phyloP scores from a whole-genome alignment of 1,284 basidiomycete species.

The Psilocybe mexicana region DNA sequence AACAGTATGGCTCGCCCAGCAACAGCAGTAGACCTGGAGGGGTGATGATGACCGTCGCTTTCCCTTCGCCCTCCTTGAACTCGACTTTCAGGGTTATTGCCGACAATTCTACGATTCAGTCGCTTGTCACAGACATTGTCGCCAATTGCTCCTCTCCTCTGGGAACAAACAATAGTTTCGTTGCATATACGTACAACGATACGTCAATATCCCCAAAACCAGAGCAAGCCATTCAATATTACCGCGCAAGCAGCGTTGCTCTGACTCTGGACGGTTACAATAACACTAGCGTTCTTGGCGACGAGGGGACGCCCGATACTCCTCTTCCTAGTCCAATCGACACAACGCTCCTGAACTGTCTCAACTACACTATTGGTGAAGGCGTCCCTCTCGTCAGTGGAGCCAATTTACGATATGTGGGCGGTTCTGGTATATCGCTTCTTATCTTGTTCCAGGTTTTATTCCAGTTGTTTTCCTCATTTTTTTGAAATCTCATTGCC shows the following conservation, averaged over 20 bases:
- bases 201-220: slow-evolving; percentile 41
- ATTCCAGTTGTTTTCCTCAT: slow-evolving; percentile 21
- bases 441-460: slow-evolving; percentile 26
- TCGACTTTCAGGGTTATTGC: slow-evolving; percentile 58
- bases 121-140: slow-evolving; percentile 48
- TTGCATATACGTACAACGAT: slow-evolving; percentile 26
- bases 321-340: slow-evolving; percentile 53
- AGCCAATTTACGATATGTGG: slow-evolving; percentile 17
- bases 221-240: slow-evolving; percentile 59
- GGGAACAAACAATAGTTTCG: slow-evolving; percentile 12
- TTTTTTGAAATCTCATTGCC: slow-evolving; percentile 6
- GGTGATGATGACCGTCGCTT: slow-evolving; percentile 48
- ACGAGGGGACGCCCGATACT: slow-evolving; percentile 44
- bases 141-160: slow-evolving; percentile 46
- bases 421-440: slow-evolving; percentile 25
- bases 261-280: slow-evolving; percentile 67
- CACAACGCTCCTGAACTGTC: slow-evolving; percentile 47
- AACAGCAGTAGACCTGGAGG: slow-evolving; percentile 59
- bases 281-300: slow-evolving; percentile 46
- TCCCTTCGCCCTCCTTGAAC: slow-evolving; percentile 44
- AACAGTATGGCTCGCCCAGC: slow-evolving; percentile 58
- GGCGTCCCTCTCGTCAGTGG: slow-evolving; percentile 31
- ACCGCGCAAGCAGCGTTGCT: slow-evolving; percentile 55
- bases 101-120: slow-evolving; percentile 55
- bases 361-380: slow-evolving; percentile 43